Conservation (phyloP, 2,329 filamentous ascomycete genomes). For the Aspergillus awamori region DNA sequence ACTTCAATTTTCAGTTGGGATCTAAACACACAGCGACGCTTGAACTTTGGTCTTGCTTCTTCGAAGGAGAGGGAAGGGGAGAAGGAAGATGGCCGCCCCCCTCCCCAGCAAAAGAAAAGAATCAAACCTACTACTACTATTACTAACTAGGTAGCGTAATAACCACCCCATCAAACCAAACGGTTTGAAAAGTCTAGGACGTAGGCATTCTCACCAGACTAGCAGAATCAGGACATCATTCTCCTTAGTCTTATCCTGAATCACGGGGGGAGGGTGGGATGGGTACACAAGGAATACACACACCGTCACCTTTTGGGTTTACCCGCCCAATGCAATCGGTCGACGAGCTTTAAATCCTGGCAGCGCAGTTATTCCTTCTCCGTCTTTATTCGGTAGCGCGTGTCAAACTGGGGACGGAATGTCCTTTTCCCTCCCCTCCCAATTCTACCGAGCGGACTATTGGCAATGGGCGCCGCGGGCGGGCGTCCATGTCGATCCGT, state of each 20-base stretch:
- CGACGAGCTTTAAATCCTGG: constrained; percentile 23
- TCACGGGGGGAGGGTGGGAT: background rate
- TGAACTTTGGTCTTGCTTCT: background rate
- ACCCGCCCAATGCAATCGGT: constrained; percentile 10
- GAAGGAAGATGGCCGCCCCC: background rate
- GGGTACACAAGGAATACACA: background rate
- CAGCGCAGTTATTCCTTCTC: constrained; percentile 10
- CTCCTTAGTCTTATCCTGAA: background rate
- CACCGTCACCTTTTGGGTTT: constrained; percentile 3
- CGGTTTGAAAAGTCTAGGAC: too few species aligned
- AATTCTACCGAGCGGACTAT: constrained; percentile 40
- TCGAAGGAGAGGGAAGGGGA: background rate
- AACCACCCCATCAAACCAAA: too few species aligned
- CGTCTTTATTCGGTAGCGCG: constrained; percentile 21
- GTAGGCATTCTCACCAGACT: background rate
- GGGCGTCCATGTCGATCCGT: constrained; percentile 42
- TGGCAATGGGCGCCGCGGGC: constrained; percentile 38
- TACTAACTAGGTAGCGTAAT: too few species aligned
- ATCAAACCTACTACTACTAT: too few species aligned
- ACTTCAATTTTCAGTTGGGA: background rate
- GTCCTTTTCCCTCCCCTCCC: constrained; percentile 18
- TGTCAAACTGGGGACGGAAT: constrained; percentile 33
- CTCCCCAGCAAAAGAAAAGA: too few species aligned
- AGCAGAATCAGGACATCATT: background rate
- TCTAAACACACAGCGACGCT: constrained; percentile 5